A percentile compares a stretch with the other conserved stretches of the same genome.
Evolutionary conservation across 139 green algal species (phyloP).

Genomic region (Axilococcus clingmanii): DNA sequence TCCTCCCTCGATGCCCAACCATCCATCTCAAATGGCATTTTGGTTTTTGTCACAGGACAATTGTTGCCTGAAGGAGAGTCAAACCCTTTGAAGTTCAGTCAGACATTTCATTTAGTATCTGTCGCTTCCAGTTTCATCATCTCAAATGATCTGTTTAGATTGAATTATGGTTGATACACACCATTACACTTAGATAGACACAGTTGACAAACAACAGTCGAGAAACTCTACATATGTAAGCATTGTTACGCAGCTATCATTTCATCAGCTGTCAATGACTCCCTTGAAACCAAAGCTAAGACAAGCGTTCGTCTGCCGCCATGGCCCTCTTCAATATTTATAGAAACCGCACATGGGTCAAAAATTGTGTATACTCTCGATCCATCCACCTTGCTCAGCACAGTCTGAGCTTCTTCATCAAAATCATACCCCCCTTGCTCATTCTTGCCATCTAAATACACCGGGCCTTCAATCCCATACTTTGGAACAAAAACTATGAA

Average conservation of each 20-base stretch:
- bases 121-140: slow-evolving; percentile 62
- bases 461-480: slow-evolving; percentile 92
- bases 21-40: slow-evolving; percentile 56
- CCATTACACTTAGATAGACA: neutral
- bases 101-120: slow-evolving; percentile 82
- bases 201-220: neutral
- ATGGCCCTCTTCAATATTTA: slow-evolving; percentile 52
- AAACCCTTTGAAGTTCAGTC: slow-evolving; percentile 81
- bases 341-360: slow-evolving; percentile 61
- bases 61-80: slow-evolving; percentile 73
- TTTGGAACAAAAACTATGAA: slow-evolving; percentile 94
- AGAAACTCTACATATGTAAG: neutral
- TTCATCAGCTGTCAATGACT: slow-evolving; percentile 31
- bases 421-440: slow-evolving; percentile 2
- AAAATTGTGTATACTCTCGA: slow-evolving; percentile 49
- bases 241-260: slow-evolving; percentile 15
- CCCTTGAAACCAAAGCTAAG: slow-evolving; percentile 43
- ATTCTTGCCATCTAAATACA: slow-evolving; percentile 40
- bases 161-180: slow-evolving; percentile 60
- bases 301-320: slow-evolving; percentile 44
- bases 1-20: slow-evolving; percentile 75
- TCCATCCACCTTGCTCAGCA: slow-evolving; percentile 12
- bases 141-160: slow-evolving; percentile 75
- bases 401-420: slow-evolving; percentile 24
- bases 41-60: slow-evolving; percentile 83